Evolutionary conservation across 495 filamentous ascomycete genomes (phyloP), one percentile per base, ranked within the genome.

Genomic region (Letharia lupina): DNA sequence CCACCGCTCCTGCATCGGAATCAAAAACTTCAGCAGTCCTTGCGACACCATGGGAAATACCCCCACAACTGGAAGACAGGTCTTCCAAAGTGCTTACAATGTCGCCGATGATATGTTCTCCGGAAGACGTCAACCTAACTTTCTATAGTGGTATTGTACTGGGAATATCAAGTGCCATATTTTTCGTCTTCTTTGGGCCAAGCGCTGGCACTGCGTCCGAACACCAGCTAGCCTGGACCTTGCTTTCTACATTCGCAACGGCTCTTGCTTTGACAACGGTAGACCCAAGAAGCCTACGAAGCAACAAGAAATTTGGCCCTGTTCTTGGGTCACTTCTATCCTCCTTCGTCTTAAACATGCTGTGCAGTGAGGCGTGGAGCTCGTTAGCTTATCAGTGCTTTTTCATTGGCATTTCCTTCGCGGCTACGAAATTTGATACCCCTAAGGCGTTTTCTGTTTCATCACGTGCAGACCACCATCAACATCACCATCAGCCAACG

Each of bases 391-490:
- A 67, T 60, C 68, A 72, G 44, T 62, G 68, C 54, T 28, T 67
- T 23, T 58, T 72, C 60, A 52, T 70, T 45, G 63, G 65, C 31
- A 52, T 73, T 45, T 69, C 67, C 58, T 73, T 70, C 54, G 69
- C 68, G 13, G 72, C 71, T 31, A 41, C 70, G 23, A 61, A 63
- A 47, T 63, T 70, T 62, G 75, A 77, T 66, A 71, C 67, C 23
- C 58, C 58, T 11, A 65, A 70, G 18, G 45, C 64, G 13, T 40
- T 68, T 16, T 60, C 70, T 70, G 9, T 56, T 48, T 42, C 67
- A 66, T 56, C 70, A 18, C 68, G 72, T 60, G 69, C 72, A 11
- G 76, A 81, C 50, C 75, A 82, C 70, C 75, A 79, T 40, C 77
- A 82, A 65, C 76, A 64, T 74, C 76, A 56, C 68, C 68, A 28